Evolutionary conservation across 2,329 filamentous ascomycete species (phyloP).

Genomic region (Colletotrichum spaethianum): DNA sequence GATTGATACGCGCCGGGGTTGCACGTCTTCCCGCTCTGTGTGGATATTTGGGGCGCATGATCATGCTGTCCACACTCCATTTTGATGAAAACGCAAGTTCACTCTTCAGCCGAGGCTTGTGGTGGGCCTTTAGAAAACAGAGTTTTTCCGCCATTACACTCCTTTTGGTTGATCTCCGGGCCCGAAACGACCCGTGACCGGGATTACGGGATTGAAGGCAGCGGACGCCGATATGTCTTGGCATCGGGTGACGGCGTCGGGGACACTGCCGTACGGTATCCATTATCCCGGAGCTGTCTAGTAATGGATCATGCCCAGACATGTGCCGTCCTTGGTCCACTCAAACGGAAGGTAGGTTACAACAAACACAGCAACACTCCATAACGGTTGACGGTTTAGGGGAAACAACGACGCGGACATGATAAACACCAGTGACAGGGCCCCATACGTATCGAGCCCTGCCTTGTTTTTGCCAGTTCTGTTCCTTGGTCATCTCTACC

Average conservation of each 20-base stretch:
- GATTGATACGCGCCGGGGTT: constrained; percentile 31
- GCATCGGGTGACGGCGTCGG: constrained; percentile 22
- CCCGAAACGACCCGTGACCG: constrained; percentile 13
- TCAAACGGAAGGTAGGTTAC: background rate
- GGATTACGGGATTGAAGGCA: constrained; percentile 16
- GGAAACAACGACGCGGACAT: background rate
- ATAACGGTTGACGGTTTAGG: constrained; percentile 3
- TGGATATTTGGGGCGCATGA: constrained; percentile 38
- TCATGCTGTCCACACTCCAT: constrained; percentile 26
- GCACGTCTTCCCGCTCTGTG: constrained; percentile 33
- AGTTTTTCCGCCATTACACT: constrained; percentile 17
- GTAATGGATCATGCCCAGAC: background rate
- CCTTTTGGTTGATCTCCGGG: background rate
- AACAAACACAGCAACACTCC: background rate
- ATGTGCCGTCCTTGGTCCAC: background rate
- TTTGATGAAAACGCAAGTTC: background rate
- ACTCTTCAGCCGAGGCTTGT: constrained; percentile 17
- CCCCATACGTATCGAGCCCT: constrained; percentile 7
- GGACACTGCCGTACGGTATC: background rate
- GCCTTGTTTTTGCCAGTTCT: constrained; percentile 25
- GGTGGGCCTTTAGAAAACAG: background rate
- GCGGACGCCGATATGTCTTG: constrained; percentile 18
- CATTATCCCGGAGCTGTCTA: constrained; percentile 11
- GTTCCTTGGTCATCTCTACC: constrained; percentile 2
- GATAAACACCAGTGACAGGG: background rate